Evolutionary conservation across 345 rosid genomes (phyloP).

Genomic region (Corchorus olitorius): DNA sequence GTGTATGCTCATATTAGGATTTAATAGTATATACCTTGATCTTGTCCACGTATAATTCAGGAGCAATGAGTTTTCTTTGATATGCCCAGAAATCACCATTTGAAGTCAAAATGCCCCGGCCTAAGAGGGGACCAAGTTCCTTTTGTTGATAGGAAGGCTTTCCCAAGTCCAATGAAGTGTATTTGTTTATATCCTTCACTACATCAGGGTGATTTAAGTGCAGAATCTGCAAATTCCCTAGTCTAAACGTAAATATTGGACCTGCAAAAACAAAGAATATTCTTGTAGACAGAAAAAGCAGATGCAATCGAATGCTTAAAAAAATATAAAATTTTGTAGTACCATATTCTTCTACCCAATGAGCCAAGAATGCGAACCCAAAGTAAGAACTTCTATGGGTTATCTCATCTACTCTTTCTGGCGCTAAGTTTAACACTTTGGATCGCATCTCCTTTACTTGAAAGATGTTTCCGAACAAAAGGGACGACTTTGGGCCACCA

Average conservation of each 20-base stretch:
- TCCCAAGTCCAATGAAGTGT: slow-evolving; percentile 31
- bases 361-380: slow-evolving; percentile 19
- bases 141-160: slow-evolving; percentile 33
- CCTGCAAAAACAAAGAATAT: slow-evolving; percentile 19
- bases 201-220: slow-evolving; percentile 18
- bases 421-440: too few species aligned
- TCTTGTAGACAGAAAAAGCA: too few species aligned
- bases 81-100: slow-evolving; percentile 38
- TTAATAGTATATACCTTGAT: slow-evolving; percentile 20
- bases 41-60: slow-evolving; percentile 32
- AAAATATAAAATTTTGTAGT: slow-evolving; percentile 11
- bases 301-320: not conserved
- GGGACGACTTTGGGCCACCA: too few species aligned
- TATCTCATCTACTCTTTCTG: too few species aligned
- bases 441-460: too few species aligned
- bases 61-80: slow-evolving; percentile 35
- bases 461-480: too few species aligned
- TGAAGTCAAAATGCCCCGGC: slow-evolving; percentile 35
- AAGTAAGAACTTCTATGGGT: slow-evolving; percentile 26
- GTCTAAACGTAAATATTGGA: slow-evolving; percentile 15
- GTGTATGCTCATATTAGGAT: too few species aligned
- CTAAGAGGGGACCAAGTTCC: slow-evolving; percentile 27
- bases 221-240: slow-evolving; percentile 28
- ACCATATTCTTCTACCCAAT: slow-evolving; percentile 41
- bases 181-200: slow-evolving; percentile 33